Conservation (phyloP, 2,329 filamentous ascomycete species). For the Coleophoma crateriformis region DNA sequence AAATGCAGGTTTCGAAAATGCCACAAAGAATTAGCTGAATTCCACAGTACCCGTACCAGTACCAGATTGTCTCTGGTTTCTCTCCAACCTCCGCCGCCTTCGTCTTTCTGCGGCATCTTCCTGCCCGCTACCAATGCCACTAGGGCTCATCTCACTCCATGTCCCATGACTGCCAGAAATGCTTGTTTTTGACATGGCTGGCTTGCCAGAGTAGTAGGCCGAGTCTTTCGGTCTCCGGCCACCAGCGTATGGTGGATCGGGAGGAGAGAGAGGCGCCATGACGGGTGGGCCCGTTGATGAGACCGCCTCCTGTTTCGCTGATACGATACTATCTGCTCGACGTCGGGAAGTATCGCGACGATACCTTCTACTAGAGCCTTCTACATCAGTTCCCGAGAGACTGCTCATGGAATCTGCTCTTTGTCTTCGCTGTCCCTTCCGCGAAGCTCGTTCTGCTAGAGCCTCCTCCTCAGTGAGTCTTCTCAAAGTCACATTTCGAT, state of each 20-base stretch:
- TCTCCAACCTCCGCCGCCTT: slow-evolving; percentile 49
- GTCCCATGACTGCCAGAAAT: slow-evolving; percentile 21
- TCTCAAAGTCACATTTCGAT: slow-evolving; percentile 56
- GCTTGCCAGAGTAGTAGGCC: slow-evolving; percentile 52
- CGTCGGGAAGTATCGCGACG: slow-evolving; percentile 46
- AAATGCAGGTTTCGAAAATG: background rate
- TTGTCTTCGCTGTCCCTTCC: slow-evolving; percentile 28
- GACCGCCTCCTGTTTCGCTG: slow-evolving; percentile 28
- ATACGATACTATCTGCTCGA: slow-evolving; percentile 36
- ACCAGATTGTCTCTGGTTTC: slow-evolving; percentile 22
- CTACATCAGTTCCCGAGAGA: slow-evolving; percentile 50
- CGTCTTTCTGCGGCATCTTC: slow-evolving; percentile 44
- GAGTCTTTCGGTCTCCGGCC: slow-evolving; percentile 51
- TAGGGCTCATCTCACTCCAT: slow-evolving; percentile 26
- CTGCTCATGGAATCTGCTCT: slow-evolving; percentile 49
- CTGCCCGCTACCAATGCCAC: slow-evolving; percentile 20
- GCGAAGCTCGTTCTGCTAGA: slow-evolving; percentile 29
- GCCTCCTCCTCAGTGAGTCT: slow-evolving; percentile 57
- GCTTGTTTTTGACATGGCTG: slow-evolving; percentile 24
- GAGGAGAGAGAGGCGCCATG: slow-evolving; percentile 45
- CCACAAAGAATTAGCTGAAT: slow-evolving; percentile 7
- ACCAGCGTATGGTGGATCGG: slow-evolving; percentile 50
- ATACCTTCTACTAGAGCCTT: slow-evolving; percentile 41
- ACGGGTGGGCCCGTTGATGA: slow-evolving; percentile 8
- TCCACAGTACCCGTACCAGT: slow-evolving; percentile 10